Conservation (phyloP, 495 filamentous ascomycete species). For the Pyronema domesticum region DNA sequence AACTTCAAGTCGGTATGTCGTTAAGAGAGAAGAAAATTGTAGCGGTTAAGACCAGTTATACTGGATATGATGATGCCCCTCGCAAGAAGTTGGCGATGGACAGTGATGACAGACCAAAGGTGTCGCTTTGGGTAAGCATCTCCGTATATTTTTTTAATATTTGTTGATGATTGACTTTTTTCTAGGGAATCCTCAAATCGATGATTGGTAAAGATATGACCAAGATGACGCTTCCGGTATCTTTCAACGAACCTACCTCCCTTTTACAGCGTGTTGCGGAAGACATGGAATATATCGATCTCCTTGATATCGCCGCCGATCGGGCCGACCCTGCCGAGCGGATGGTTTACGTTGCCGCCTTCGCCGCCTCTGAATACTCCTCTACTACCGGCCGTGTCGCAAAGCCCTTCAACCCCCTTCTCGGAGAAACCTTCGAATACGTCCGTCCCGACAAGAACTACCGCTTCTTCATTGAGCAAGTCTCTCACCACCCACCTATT, state of each 20-base stretch:
- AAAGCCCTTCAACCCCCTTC: slow-evolving; percentile 90
- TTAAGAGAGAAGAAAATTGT: slow-evolving; percentile 32
- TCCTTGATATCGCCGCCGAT: slow-evolving; percentile 77
- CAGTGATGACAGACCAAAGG: slow-evolving; percentile 78
- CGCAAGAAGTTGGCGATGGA: slow-evolving; percentile 70
- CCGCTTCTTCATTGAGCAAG: slow-evolving; percentile 95
- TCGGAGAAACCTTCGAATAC: slow-evolving; percentile 96
- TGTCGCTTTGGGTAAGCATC: slow-evolving; percentile 79
- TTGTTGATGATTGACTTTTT: slow-evolving; percentile 18
- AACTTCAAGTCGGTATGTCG: slow-evolving; percentile 23
- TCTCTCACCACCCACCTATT: slow-evolving; percentile 92
- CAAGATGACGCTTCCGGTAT: slow-evolving; percentile 95
- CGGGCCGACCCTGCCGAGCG: slow-evolving; percentile 74
- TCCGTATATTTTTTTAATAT: not conserved
- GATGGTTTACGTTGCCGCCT: slow-evolving; percentile 89
- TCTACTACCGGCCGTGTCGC: slow-evolving; percentile 93
- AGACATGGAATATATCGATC: slow-evolving; percentile 93
- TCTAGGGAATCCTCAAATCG: slow-evolving; percentile 87
- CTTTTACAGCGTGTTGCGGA: slow-evolving; percentile 90
- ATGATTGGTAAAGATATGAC: slow-evolving; percentile 99
- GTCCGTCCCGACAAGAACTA: slow-evolving; percentile 88
- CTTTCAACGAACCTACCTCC: slow-evolving; percentile 97
- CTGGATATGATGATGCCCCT: slow-evolving; percentile 76
- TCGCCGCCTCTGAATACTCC: slow-evolving; percentile 88
- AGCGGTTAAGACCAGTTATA: slow-evolving; percentile 58